Conservation (phyloP, 2,329 filamentous ascomycete genomes). For the Fusarium sp. region DNA sequence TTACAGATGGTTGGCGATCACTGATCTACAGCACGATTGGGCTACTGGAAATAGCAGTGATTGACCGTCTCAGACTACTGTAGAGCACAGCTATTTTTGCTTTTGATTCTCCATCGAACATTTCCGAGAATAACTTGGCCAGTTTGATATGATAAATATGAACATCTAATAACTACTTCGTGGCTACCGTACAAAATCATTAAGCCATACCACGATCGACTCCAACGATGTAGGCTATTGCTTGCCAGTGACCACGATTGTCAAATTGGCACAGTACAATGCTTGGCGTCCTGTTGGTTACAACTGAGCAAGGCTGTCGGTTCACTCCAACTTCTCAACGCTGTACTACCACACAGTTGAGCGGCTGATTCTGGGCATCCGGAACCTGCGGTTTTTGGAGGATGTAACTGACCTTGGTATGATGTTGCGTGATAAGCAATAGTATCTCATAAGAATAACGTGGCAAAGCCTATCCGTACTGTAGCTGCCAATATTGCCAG, state of each 20-base stretch:
- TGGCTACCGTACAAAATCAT: neutral
- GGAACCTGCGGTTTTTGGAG: neutral
- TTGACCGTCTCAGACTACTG: neutral
- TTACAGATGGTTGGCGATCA: constrained; percentile 18
- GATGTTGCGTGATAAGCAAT: neutral
- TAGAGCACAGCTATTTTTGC: neutral
- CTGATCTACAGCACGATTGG: constrained; percentile 28
- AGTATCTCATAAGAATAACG: neutral
- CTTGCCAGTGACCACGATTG: neutral
- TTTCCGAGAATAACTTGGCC: neutral
- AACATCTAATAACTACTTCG: neutral
- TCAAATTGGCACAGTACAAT: neutral
- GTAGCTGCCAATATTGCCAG: constrained; percentile 11
- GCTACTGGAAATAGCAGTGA: constrained; percentile 7
- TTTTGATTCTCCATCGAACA: neutral
- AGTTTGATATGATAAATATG: neutral
- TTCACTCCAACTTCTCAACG: neutral
- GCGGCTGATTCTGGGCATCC: neutral
- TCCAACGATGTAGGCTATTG: neutral
- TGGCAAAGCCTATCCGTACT: neutral
- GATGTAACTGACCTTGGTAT: constrained; percentile 3
- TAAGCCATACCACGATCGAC: neutral
- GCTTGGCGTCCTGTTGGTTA: neutral
- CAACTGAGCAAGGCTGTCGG: constrained; percentile 10
- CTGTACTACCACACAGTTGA: neutral